These are phyloP conservation scores for Stachybotrys echinatus DNA, from an alignment of 2,329 filamentous ascomycete genomes.

Conservation along the genomic window DNA sequence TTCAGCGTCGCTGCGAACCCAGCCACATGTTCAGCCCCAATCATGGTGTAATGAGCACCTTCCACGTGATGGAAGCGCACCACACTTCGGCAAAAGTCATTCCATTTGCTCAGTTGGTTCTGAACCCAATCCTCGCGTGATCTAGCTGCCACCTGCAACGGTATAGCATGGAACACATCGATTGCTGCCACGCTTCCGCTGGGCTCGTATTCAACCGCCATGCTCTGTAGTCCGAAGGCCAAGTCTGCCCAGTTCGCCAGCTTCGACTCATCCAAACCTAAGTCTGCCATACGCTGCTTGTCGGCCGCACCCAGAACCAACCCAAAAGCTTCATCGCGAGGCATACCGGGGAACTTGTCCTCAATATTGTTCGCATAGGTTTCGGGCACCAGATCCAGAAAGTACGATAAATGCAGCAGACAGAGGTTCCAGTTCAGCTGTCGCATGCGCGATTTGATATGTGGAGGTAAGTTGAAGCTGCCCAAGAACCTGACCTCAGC, in stretches of 20 bases:
- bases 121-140: conserved; percentile 5
- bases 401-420: conserved; percentile 33
- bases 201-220: conserved; percentile 34
- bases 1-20: neutral
- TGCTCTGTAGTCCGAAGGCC: conserved; percentile 21
- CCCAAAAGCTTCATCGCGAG: neutral
- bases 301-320: conserved; percentile 15
- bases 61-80: conserved; percentile 3
- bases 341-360: neutral
- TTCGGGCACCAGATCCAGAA: conserved; percentile 32
- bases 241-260: conserved; percentile 29
- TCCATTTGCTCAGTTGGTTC: conserved; percentile 3
- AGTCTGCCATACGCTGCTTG: conserved; percentile 17
- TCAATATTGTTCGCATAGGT: conserved; percentile 12
- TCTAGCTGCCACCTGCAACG: neutral
- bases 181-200: neutral
- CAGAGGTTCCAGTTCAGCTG: conserved; percentile 30
- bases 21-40: conserved; percentile 1
- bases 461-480: conserved; percentile 38
- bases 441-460: conserved; percentile 31
- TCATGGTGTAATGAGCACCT: conserved; percentile 7
- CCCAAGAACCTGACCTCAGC: conserved; percentile 35
- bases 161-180: conserved; percentile 5
- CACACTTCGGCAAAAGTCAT: neutral
- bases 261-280: conserved; percentile 19